These are phyloP conservation scores for Combretum micranthum DNA, from an alignment of 345 rosid genomes.

Conservation along the genomic window DNA sequence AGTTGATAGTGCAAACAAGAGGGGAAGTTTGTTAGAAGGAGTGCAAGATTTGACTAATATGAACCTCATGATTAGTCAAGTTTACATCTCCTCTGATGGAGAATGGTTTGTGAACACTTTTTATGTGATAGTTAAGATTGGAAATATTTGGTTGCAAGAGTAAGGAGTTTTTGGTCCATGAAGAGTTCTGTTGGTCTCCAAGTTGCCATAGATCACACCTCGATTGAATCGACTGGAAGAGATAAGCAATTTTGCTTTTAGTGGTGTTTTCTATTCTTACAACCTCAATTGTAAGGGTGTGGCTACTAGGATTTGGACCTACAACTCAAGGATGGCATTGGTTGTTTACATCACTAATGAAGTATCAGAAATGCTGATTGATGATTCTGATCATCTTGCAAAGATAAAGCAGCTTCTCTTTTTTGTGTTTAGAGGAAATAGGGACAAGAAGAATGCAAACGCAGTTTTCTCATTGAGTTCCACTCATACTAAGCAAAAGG, in stretches of 20 bases:
- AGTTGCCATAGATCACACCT: conserved; percentile 40
- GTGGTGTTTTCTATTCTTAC: conserved; percentile 69
- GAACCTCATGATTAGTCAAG: conserved; percentile 60
- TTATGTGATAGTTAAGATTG: conserved; percentile 64
- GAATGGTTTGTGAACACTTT: conserved; percentile 91
- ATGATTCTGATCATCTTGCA: conserved; percentile 39
- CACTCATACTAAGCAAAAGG: conserved; percentile 66
- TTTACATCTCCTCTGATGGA: conserved; percentile 83
- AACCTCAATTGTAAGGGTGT: conserved; percentile 63
- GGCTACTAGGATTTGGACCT: conserved; percentile 82
- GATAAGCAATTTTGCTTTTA: conserved; percentile 73
- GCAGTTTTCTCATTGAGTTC: conserved; percentile 60
- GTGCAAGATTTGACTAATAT: conserved; percentile 79
- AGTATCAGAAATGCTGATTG: conserved; percentile 43
- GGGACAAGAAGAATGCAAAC: conserved; percentile 57
- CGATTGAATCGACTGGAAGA: conserved; percentile 69
- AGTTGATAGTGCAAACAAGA: conserved; percentile 76
- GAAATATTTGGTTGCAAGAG: conserved; percentile 59
- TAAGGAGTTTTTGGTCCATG: conserved; percentile 52
- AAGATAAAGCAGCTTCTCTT: conserved; percentile 62
- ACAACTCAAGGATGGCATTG: conserved; percentile 77
- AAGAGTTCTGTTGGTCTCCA: conserved; percentile 65
- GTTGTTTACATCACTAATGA: conserved; percentile 65
- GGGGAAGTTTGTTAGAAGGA: conserved; percentile 72
- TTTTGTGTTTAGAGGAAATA: conserved; percentile 51